Conservation (phyloP, 495 filamentous ascomycete genomes). For the Penicillium canariense region DNA sequence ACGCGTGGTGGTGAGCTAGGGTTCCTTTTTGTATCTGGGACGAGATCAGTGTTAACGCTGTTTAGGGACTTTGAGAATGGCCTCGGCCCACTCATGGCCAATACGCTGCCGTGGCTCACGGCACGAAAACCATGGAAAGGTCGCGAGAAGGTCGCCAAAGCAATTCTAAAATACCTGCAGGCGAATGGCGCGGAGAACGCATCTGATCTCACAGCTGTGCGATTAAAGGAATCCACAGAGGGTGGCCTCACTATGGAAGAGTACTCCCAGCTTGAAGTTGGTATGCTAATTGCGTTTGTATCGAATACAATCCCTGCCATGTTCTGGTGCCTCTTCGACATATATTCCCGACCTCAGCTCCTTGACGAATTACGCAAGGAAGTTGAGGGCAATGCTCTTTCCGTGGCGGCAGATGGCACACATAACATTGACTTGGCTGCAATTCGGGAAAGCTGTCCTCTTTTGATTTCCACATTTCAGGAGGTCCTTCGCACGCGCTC, state of each 20-base stretch:
- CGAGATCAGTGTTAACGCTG: too few species aligned
- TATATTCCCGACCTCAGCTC: constrained; percentile 37
- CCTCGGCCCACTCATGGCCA: constrained; percentile 33
- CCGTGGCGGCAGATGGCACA: constrained; percentile 9
- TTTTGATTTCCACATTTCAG: constrained; percentile 39
- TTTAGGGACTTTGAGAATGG: constrained; percentile 44
- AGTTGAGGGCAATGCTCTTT: constrained; percentile 21
- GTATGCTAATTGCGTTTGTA: constrained; percentile 36
- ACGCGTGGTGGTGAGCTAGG: constrained; percentile 45
- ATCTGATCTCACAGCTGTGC: constrained; percentile 30
- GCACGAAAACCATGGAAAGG: constrained; percentile 40
- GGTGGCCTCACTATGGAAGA: constrained; percentile 36
- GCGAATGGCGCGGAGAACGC: constrained; percentile 28
- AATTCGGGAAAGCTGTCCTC: constrained; percentile 37
- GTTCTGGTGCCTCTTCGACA: constrained; percentile 46
- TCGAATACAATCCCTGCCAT: constrained; percentile 46
- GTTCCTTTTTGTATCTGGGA: too few species aligned
- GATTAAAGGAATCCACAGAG: constrained; percentile 31
- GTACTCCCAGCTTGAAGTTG: constrained; percentile 42
- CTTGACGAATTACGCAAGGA: constrained; percentile 38
- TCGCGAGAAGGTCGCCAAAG: constrained; percentile 33
- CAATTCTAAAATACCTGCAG: constrained; percentile 43
- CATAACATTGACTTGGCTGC: constrained; percentile 33
- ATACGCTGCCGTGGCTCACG: constrained; percentile 36
- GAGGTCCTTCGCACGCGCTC: constrained; percentile 34